Evolutionary conservation across 495 filamentous ascomycete species (phyloP), one percentile per base, ranked within the genome.

Genomic region (Neurospora pannonica): DNA sequence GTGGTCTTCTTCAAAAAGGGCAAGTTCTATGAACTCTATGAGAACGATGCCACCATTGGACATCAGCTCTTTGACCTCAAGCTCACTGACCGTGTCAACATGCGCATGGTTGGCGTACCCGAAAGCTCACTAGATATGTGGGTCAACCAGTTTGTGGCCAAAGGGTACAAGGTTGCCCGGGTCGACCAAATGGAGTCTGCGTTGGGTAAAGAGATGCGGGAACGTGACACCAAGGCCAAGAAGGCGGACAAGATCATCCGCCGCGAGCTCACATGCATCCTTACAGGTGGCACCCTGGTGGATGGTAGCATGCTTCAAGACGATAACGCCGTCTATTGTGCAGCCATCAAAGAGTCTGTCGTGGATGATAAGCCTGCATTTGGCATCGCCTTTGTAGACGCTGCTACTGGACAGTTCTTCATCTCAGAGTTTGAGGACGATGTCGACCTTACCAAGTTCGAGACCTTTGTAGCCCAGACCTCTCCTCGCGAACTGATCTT

Each of bases 1-100:
- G 91, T 99, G 28, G 96, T 99, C 17, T 99, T 99, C 84, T 99
- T 99, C 87, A 98, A 97, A 83, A 99, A 99, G 84, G 96, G 96
- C 74, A 99, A 99, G 80, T 99, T 99, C 83, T 99, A 97, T 81
- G 96, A 99, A 80, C 87, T 99, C 1, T 99, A 98, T 80, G 97
- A 99, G 80, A 97, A 97, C 75, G 96, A 99, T 85, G 96, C 96
- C 17, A 98, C 95, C 0, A 93, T 99, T 72, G 97, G 97, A 15
- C 94, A 98, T 80, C 96, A 98, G 82, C 86, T 97, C 34, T 99
- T 99, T 79, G 96, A 99, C 81, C 86, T 99, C 39, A 99, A 99
- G 84, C 92, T 98, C 75, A 99, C 97, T 0, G 97, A 98, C 77
- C 89, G 96, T 75, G 95, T 99, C 77, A 99, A 99, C 82, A 99